Evolutionary conservation across 2,329 filamentous ascomycete genomes (phyloP).

Genomic region (Colletotrichum sp.): DNA sequence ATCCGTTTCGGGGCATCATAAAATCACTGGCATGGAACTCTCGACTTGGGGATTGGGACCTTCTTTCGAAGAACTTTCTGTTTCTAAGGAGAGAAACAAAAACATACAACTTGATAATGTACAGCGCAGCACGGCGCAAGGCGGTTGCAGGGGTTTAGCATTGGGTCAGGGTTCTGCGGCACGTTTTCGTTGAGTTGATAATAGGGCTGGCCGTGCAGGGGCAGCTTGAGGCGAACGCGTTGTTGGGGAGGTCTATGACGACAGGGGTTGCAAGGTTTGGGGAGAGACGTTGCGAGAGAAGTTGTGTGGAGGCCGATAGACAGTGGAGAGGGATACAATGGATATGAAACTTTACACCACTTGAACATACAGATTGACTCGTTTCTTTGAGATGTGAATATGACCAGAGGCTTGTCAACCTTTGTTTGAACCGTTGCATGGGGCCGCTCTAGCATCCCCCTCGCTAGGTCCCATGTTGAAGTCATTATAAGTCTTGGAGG

Average conservation of each 20-base stretch:
- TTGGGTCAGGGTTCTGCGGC: slow-evolving; percentile 37
- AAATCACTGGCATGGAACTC: slow-evolving; percentile 24
- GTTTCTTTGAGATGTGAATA: neutral
- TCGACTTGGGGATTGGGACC: slow-evolving; percentile 19
- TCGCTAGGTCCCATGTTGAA: neutral
- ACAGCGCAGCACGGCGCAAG: slow-evolving; percentile 44
- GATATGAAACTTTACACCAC: slow-evolving; percentile 20
- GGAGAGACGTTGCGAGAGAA: slow-evolving; percentile 1
- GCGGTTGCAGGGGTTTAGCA: slow-evolving; percentile 40
- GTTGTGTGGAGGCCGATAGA: slow-evolving; percentile 22
- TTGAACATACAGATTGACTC: neutral
- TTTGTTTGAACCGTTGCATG: neutral
- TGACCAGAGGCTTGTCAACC: neutral
- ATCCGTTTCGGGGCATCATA: slow-evolving; percentile 14
- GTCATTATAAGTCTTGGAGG: neutral
- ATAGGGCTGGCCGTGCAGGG: slow-evolving; percentile 18
- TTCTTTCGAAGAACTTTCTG: slow-evolving; percentile 15
- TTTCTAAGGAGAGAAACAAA: slow-evolving; percentile 20
- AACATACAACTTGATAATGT: slow-evolving; percentile 34
- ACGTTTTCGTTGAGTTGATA: slow-evolving; percentile 24
- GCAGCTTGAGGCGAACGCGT: slow-evolving; percentile 16
- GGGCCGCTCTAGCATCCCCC: neutral
- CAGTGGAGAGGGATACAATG: slow-evolving; percentile 20
- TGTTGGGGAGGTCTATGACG: neutral
- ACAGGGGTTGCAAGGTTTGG: neutral